phyloP scores from a whole-genome alignment of 208 protist species.

The Herpetomonas samuelpessoai region DNA sequence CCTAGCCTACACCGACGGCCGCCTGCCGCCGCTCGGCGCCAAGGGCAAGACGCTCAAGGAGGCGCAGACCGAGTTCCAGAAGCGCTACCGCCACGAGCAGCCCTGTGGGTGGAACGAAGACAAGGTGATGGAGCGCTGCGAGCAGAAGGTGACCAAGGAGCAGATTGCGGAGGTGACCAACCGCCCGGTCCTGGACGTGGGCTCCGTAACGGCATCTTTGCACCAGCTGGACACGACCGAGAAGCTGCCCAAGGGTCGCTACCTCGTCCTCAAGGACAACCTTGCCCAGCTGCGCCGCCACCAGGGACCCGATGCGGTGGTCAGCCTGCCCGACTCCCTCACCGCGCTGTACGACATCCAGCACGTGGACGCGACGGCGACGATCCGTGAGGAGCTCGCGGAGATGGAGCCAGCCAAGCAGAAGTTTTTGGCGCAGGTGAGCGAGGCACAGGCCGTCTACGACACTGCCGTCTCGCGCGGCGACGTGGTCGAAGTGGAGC shows the following conservation, averaged over 20 bases:
- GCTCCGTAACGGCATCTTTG: conserved; percentile 34
- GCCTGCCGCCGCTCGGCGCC: conserved; percentile 43
- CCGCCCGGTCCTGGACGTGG: conserved; percentile 46
- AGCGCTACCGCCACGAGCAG: conserved; percentile 60
- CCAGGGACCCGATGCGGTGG: conserved; percentile 27
- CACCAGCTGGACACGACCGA: conserved; percentile 36
- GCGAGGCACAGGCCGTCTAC: conserved; percentile 46
- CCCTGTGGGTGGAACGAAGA: conserved; percentile 75
- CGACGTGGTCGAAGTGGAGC: conserved; percentile 75
- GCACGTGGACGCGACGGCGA: conserved; percentile 51
- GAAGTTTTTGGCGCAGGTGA: conserved; percentile 30
- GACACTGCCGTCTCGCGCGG: conserved; percentile 36
- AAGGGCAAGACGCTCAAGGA: conserved; percentile 33
- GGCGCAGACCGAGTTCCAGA: conserved; percentile 29
- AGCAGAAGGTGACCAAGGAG: conserved; percentile 44
- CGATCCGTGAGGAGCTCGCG: conserved; percentile 58
- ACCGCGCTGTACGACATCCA: conserved; percentile 72
- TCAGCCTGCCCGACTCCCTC: conserved; percentile 45
- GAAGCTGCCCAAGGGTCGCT: conserved; percentile 51
- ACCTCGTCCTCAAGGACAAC: conserved; percentile 60
- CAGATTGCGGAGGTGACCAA: conserved; percentile 35
- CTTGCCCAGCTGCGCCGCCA: conserved; percentile 48
- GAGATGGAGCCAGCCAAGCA: conserved; percentile 47
- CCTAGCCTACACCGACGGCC: conserved; percentile 57
- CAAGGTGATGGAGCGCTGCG: conserved; percentile 55